Evolutionary conservation across 176 grass and related monocot genomes (phyloP), one percentile per base, ranked within the genome.

Genomic region (Cocos nucifera): DNA sequence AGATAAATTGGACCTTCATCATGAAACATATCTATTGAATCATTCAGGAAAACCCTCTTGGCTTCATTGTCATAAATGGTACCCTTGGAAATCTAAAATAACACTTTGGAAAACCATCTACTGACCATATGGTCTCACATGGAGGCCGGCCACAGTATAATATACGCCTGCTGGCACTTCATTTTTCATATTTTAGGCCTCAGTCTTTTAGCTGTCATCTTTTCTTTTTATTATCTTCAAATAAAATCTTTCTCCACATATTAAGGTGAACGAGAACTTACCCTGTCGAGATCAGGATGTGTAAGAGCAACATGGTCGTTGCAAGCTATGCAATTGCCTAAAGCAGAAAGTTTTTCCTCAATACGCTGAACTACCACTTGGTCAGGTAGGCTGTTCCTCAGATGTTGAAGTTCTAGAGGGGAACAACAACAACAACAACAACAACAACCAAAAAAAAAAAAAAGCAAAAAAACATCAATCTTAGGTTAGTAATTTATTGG

Each of bases 301-400:
- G 93, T 98, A 53, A 98, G 84, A n/a, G 93, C 93, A 58, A 98
- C 93, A 88, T 98, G 93, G 63, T 98, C 93, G 50, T 98, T 98
- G 59, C 87, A 98, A 70, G 88, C 59, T 30, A 98, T 61, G 32
- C 93, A 98, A 53, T 98, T 98, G 24, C 93, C 93, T 25, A 98
- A 77, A 19, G 88, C 93, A 64, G 93, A 98, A 0, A 98, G 49
- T 63, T 73, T 85, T 32, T 98, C 93, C 24, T 98, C 84, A 21
- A 98, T 82, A 51, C 93, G 82, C 53, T 98, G 93, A 50, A 98
- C 88, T 28, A 92, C 84, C n/a, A 98, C 88, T 70, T 85, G 61
- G 67, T 98, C 93, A 81, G 93, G 93, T 48, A 98, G 66, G 67
- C 93, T 89, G 49, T 98, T 98, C 82, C 93, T 80, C 49, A 98